Base-by-base conservation (phyloP, 1,284 basidiomycete genomes). In the Moniliella sp. region DNA sequence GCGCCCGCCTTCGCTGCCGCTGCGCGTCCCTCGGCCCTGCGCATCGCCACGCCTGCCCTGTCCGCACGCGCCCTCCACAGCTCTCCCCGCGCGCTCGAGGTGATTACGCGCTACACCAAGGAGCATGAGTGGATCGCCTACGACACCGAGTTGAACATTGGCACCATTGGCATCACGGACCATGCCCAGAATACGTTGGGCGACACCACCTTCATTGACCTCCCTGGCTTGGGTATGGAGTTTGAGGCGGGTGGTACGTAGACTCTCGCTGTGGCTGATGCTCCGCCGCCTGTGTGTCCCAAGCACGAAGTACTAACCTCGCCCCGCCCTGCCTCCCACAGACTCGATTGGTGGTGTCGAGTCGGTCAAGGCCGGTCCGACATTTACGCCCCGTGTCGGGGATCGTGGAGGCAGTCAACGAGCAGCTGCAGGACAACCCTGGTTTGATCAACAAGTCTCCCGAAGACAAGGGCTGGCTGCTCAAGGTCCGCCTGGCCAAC, bases 401-500 rank as follows among this genome's bases (percentile, higher is more conserved):
- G 11, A 14, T 5, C 9, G 25, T 31, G 12, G 29, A 31, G 18
- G 5, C 3, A 14, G 5, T 19, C 29, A 31, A 31, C 12, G 18
- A 31, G 8, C 3, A 3, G 7, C 12, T 31, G 9, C n/a, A 9
- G 5, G 18, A 13, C 5, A 21, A 21, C 18, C 17, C 29, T 8
- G 18, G 15, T 11, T 9, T 4, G 12, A 21, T 31, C 29, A 31
- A 31, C 18, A 13, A n/a, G 4, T 10, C 9, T 5, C 29, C 29
- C 18, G 17, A 31, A n/a, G 14, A 4, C 8, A 15, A 52, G 88
- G 86, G 86, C 34, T 94, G 86, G 86, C 71, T 94, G 31, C 84
- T 79, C 73, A 86, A 82, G 67, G 76, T 97, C 60, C 74, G 78
- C 63, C 64, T 93, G 32, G 70, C 75, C 18, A 65, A 80, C 39